Conservation (phyloP, 805 yeast genomes). For the Spencermartinsiella europaea region DNA sequence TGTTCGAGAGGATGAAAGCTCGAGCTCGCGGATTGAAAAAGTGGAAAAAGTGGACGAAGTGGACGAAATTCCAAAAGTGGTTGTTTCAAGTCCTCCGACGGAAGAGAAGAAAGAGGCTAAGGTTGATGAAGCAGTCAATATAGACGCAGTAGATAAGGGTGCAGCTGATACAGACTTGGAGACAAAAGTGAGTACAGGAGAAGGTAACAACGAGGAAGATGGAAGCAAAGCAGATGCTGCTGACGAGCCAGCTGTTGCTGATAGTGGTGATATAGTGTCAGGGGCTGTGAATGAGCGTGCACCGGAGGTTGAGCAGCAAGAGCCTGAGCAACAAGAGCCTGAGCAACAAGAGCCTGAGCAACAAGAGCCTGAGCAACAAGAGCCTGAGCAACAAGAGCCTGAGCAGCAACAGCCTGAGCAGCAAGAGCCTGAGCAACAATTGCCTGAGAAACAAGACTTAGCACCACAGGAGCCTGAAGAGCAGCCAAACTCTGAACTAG, state of each 20-base stretch:
- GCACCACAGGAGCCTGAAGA: conserved; percentile 8
- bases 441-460: conserved; percentile 6
- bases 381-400: not conserved
- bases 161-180: conserved; percentile 5
- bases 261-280: not conserved
- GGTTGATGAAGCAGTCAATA: conserved; percentile 8
- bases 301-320: too few species aligned
- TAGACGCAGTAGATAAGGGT: conserved; percentile 4
- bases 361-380: not conserved
- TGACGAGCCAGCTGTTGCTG: conserved; percentile 4
- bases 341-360: not conserved
- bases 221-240: conserved; percentile 11
- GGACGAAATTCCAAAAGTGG: conserved; percentile 21
- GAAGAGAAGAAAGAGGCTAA: conserved; percentile 15
- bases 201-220: not conserved
- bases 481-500: conserved; percentile 10
- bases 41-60: conserved; percentile 19
- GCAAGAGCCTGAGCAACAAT: conserved; percentile 3
- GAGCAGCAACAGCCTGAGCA: too few species aligned
- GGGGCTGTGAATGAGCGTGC: not conserved
- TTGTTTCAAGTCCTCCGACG: conserved; percentile 11
- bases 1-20: not conserved
- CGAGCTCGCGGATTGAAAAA: not conserved
- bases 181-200: not conserved
- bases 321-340: conserved; percentile 2